Percentiles rank a stretch among this genome's conserved stretches.
phyloP scores from a whole-genome alignment of 108 stramenopile genomes.

The Schizochytrium sp. region DNA sequence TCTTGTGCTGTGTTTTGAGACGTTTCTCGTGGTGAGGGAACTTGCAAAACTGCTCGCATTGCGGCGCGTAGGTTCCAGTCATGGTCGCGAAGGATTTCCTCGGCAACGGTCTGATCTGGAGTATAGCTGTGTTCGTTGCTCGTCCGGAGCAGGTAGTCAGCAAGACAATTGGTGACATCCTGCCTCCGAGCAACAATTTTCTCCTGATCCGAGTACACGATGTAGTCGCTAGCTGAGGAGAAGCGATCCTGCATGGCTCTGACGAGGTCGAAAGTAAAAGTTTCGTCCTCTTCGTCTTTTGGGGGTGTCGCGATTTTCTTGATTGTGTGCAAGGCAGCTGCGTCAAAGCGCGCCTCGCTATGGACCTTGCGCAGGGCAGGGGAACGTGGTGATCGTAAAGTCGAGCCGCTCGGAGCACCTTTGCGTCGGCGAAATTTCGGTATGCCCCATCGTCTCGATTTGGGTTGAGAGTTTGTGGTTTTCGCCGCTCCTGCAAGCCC shows the following conservation, averaged over 20 bases:
- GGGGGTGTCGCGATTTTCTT: too few species aligned
- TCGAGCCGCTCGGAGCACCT: too few species aligned
- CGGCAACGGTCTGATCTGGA: not conserved
- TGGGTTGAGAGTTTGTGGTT: too few species aligned
- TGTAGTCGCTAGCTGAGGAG: not conserved
- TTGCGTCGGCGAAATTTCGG: too few species aligned
- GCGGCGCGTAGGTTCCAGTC: not conserved
- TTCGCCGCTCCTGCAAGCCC: too few species aligned
- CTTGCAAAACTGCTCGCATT: not conserved
- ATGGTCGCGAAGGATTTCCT: not conserved
- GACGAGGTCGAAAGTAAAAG: not conserved
- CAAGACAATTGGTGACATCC: not conserved
- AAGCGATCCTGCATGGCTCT: not conserved
- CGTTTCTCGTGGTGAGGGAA: not conserved
- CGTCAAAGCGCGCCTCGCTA: too few species aligned
- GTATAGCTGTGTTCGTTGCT: not conserved
- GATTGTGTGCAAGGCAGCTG: too few species aligned
- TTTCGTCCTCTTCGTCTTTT: too few species aligned
- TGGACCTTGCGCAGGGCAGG: too few species aligned
- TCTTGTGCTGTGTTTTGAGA: not conserved
- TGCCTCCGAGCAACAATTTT: not conserved
- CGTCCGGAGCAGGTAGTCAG: not conserved
- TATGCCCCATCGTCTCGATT: too few species aligned
- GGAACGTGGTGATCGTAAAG: too few species aligned
- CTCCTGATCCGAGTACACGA: not conserved